Conservation (phyloP, 257 asterid genomes). For the Penstemon barbatus region DNA sequence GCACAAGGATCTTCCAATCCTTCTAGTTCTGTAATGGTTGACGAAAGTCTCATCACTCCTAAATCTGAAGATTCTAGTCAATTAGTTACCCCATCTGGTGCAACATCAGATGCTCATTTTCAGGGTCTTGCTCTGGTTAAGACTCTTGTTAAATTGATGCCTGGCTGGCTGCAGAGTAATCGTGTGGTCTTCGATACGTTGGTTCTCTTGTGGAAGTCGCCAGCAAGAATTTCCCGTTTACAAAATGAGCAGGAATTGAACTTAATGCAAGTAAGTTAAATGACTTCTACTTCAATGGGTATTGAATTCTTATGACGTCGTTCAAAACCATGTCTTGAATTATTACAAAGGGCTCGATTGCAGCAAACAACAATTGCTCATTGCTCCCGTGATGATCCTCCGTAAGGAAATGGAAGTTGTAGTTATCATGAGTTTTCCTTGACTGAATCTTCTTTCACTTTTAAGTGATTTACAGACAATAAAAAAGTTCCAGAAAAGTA, state of each 20-base stretch:
- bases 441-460: neutral
- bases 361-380: no score
- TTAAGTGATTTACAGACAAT: no score
- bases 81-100: conserved; percentile 44
- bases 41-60: conserved; percentile 55
- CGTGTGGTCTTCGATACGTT: conserved; percentile 77
- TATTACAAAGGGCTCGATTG: neutral
- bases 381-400: neutral
- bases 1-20: conserved; percentile 64
- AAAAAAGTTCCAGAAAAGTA: neutral
- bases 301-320: neutral
- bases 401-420: neutral
- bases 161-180: conserved; percentile 95
- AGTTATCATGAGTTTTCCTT: neutral
- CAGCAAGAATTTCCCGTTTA: conserved; percentile 75
- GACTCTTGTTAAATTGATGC: conserved; percentile 93
- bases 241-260: conserved; percentile 94
- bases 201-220: conserved; percentile 92
- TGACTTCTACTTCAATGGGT: conserved; percentile 16
- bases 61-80: conserved; percentile 71
- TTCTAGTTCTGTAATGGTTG: conserved; percentile 49
- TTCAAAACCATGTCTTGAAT: conserved; percentile 14
- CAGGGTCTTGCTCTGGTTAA: conserved; percentile 95
- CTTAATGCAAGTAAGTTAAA: conserved; percentile 81
- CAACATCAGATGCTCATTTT: conserved; percentile 83